Conservation (phyloP, 257 asterid species). For the Primulina huaijiensis region DNA sequence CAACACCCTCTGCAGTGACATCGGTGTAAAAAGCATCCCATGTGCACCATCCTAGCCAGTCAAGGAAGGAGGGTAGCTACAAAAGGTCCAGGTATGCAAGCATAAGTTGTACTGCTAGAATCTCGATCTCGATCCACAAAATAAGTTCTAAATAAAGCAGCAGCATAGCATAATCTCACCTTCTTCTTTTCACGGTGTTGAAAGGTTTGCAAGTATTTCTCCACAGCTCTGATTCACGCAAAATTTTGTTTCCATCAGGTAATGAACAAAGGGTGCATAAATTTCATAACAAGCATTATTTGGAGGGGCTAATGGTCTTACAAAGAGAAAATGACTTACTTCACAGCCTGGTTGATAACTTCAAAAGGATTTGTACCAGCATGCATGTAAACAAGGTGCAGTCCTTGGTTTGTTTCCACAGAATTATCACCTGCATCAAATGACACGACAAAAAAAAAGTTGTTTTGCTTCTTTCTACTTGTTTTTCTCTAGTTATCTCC, state of each 20-base stretch:
- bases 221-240: conserved; percentile 64
- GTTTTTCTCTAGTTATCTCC: conserved; percentile 20
- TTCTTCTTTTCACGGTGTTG: conserved; percentile 83
- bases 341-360: conserved; percentile 87
- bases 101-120: neutral
- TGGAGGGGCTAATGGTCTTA: neutral
- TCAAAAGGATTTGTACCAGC: conserved; percentile 92
- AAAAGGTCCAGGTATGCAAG: conserved; percentile 16
- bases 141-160: neutral
- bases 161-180: conserved; percentile 35
- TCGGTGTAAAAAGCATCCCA: conserved; percentile 99
- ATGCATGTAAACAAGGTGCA: conserved; percentile 78
- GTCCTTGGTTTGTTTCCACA: conserved; percentile 89
- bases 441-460: conserved; percentile 28
- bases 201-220: conserved; percentile 85
- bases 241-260: neutral
- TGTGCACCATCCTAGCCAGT: conserved; percentile 99
- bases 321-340: conserved; percentile 48
- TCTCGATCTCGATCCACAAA: conserved; percentile 12
- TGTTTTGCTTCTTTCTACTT: conserved; percentile 26
- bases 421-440: conserved; percentile 78
- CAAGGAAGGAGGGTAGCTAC: conserved; percentile 76
- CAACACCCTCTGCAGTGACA: conserved; percentile 97
- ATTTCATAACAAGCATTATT: conserved; percentile 9
- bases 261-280: neutral